Evolutionary conservation across 2,329 filamentous ascomycete species (phyloP).

Genomic region (Sarocladium oryzae): DNA sequence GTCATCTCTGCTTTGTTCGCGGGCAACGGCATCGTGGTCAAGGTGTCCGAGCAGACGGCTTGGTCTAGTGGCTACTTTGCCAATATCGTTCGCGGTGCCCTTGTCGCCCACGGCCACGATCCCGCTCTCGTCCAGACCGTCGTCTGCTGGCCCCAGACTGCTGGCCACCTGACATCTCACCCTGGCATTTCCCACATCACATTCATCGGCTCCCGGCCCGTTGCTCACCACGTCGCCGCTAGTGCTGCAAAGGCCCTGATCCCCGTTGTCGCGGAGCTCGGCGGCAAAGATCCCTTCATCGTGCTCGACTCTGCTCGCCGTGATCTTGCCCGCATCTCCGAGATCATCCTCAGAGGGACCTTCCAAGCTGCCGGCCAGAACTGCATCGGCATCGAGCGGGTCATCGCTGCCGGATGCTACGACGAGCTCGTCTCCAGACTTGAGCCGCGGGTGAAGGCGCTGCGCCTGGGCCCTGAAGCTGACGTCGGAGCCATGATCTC

Average conservation of each 20-base stretch:
- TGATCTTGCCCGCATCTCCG: slow-evolving; percentile 66
- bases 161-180: slow-evolving; percentile 77
- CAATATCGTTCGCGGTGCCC: slow-evolving; percentile 68
- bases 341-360: slow-evolving; percentile 82
- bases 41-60: slow-evolving; percentile 90
- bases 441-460: slow-evolving; percentile 62
- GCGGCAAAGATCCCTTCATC: slow-evolving; percentile 90
- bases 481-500: slow-evolving; percentile 93
- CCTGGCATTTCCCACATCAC: slow-evolving; percentile 81
- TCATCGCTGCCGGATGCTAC: slow-evolving; percentile 77
- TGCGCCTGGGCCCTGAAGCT: slow-evolving; percentile 69
- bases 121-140: slow-evolving; percentile 77
- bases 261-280: slow-evolving; percentile 83
- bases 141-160: slow-evolving; percentile 80
- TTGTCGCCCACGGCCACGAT: slow-evolving; percentile 76
- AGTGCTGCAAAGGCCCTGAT: slow-evolving; percentile 82
- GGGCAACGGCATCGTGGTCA: slow-evolving; percentile 87
- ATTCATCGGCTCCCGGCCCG: slow-evolving; percentile 85
- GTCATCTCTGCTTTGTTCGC: slow-evolving; percentile 86
- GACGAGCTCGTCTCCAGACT: slow-evolving; percentile 64
- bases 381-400: slow-evolving; percentile 93
- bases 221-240: slow-evolving; percentile 82
- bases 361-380: slow-evolving; percentile 97
- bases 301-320: slow-evolving; percentile 69
- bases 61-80: slow-evolving; percentile 86